phyloP scores from a whole-genome alignment of 2,329 filamentous ascomycete genomes.

The Fusarium chlamydosporum region DNA sequence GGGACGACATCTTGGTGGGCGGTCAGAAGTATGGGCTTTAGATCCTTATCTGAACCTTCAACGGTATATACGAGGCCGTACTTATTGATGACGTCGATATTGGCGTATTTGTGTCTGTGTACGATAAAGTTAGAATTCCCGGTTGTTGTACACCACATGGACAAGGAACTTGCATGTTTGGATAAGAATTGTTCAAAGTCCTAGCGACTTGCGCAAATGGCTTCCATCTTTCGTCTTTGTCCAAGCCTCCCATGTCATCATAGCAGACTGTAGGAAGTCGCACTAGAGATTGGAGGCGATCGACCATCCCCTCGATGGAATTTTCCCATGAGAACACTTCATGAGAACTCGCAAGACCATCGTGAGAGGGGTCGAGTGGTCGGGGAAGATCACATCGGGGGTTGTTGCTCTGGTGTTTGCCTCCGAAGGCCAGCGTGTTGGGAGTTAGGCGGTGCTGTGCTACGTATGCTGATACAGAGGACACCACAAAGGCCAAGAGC shows the following conservation, averaged over 20 bases:
- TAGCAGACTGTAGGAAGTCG: slow-evolving; percentile 66
- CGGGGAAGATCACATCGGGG: slow-evolving; percentile 51
- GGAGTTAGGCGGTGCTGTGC: neutral
- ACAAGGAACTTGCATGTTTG: slow-evolving; percentile 56
- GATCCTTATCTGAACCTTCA: slow-evolving; percentile 63
- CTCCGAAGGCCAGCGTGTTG: accelerated
- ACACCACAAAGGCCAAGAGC: too few species aligned
- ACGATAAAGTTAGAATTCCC: too few species aligned
- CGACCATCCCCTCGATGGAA: slow-evolving; percentile 53
- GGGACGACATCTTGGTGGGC: slow-evolving; percentile 61
- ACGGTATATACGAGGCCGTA: slow-evolving; percentile 72
- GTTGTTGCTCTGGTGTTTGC: accelerated
- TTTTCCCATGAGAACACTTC: slow-evolving; percentile 51
- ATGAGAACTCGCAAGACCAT: slow-evolving; percentile 49
- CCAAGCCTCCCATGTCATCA: slow-evolving; percentile 67
- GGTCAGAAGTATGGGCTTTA: slow-evolving; percentile 58
- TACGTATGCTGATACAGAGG: neutral
- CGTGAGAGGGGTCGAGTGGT: slow-evolving; percentile 47
- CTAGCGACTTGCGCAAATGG: slow-evolving; percentile 58
- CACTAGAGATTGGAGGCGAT: slow-evolving; percentile 66
- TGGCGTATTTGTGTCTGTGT: slow-evolving; percentile 57
- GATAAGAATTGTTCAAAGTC: slow-evolving; percentile 64
- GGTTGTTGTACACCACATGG: too few species aligned
- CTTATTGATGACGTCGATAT: slow-evolving; percentile 69
- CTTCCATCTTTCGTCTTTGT: slow-evolving; percentile 66